Percentiles rank a stretch among this genome's conserved stretches.
phyloP scores from a whole-genome alignment of 805 yeast genomes.

The Wickerhamiella sergipiensis region DNA sequence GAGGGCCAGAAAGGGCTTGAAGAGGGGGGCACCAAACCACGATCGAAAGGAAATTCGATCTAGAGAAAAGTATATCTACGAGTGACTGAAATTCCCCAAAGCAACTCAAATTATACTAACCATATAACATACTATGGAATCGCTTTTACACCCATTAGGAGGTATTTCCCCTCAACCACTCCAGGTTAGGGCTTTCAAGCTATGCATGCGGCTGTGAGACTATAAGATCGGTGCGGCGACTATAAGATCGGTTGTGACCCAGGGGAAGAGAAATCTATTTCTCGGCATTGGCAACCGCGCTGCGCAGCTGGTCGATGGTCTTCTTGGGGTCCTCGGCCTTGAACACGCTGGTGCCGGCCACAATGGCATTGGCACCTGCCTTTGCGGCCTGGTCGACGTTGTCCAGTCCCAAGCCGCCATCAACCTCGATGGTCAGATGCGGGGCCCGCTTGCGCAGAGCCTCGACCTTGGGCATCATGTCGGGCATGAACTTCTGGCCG shows the following conservation, averaged over 20 bases:
- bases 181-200: background rate
- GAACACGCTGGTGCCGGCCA: constrained; percentile 92
- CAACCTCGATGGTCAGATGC: constrained; percentile 78
- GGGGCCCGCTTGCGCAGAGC: constrained; percentile 62
- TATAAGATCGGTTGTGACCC: too few species aligned
- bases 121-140: too few species aligned
- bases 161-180: too few species aligned
- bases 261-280: too few species aligned
- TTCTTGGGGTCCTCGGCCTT: constrained; percentile 67
- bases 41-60: too few species aligned
- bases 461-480: constrained; percentile 93
- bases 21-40: too few species aligned
- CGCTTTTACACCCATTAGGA: too few species aligned
- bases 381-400: constrained; percentile 81
- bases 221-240: too few species aligned
- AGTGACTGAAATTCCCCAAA: too few species aligned
- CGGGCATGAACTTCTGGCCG: constrained; percentile 90
- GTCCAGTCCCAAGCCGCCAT: constrained; percentile 84
- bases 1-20: too few species aligned
- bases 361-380: constrained; percentile 97
- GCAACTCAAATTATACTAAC: too few species aligned
- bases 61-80: too few species aligned
- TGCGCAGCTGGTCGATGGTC: constrained; percentile 57
- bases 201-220: background rate
- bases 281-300: constrained; percentile 33